Evolutionary conservation across 371 early-diverging fungal species (phyloP).

Genomic region (Mucor indicus): DNA sequence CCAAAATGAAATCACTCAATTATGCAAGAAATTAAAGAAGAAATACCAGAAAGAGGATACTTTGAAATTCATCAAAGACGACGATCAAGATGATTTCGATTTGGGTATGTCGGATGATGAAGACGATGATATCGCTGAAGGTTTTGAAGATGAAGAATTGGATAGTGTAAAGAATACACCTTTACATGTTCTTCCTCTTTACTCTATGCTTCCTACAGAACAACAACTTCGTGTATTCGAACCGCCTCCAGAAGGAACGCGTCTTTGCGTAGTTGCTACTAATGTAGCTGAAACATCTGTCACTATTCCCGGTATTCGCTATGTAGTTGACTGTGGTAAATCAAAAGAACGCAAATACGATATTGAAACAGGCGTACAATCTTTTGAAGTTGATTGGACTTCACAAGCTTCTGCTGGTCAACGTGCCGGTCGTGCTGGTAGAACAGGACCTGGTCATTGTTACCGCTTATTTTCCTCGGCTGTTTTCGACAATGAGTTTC

Average conservation of each 20-base stretch:
- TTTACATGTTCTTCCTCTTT: constrained; percentile 87
- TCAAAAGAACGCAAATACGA: constrained; percentile 90
- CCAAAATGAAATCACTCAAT: constrained; percentile 82
- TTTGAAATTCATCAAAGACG: constrained; percentile 55
- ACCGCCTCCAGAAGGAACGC: constrained; percentile 82
- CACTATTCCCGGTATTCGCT: constrained; percentile 96
- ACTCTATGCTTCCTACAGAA: constrained; percentile 87
- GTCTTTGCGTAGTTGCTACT: constrained; percentile 96
- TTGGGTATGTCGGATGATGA: constrained; percentile 43
- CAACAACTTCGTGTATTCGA: constrained; percentile 90
- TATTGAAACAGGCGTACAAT: constrained; percentile 79
- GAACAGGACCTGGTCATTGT: constrained; percentile 96
- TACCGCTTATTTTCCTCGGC: constrained; percentile 96
- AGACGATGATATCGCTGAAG: constrained; percentile 34
- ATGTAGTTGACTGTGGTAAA: constrained; percentile 97
- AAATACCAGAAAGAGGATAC: constrained; percentile 60
- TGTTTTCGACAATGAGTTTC: constrained; percentile 91
- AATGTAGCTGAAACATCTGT: constrained; percentile 99
- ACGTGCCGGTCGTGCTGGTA: constrained; percentile 98
- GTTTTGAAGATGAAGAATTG: constrained; percentile 46
- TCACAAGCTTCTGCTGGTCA: constrained; percentile 95
- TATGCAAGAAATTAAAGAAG: constrained; percentile 70
- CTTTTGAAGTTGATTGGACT: constrained; percentile 88
- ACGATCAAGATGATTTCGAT: constrained; percentile 56
- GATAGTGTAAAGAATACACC: constrained; percentile 48